Evolutionary conservation across 352 stramenopile genomes (phyloP), one percentile per base, ranked within the genome.

Genomic region (Aphanomyces euteiches): DNA sequence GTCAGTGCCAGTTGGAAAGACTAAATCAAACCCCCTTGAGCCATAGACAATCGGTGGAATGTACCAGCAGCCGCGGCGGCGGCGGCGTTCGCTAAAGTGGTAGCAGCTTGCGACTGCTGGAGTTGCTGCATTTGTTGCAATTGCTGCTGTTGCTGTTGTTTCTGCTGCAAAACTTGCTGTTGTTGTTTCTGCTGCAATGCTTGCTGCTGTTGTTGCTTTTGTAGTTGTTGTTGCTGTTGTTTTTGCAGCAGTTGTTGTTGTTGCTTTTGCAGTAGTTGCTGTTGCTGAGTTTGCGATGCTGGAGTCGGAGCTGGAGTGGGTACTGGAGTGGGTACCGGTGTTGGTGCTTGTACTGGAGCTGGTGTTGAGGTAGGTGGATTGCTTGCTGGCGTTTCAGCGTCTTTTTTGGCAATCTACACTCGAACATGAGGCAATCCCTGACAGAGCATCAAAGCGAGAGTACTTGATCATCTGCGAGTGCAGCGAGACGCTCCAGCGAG

Each of bases 391-490:
- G 50, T 90, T 82, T 53, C 91, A 80, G 59, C 7, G 17, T 67
- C 59, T 15, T 67, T 67, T 45, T 67, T 67, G 17, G 59, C 59
- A 67, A 67, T 67, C 59, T 67, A 56, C 43, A 10, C n/a, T 21
- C 28, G n/a, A 13, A 7, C 21, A 57, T 21, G 56, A 40, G 28
- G 28, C 28, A 28, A 28, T 28, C 28, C 28, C 2, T 2, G 28
- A 28, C 1, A 28, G 28, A 28, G 28, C 28, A 28, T 28, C 28
- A 28, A 28, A 28, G 2, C 28, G 2, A 28, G 28, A 28, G 28
- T 84, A 94, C 88, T 56, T 92, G 87, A 40, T 87, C 91, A 69
- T 94, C 87, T 4, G 85, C 85, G 17, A 94, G 72, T 34, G 87
- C 92, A 5, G 87, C 87, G 50, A 94, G 43, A 40, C 92, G 73